phyloP scores from a whole-genome alignment of 129 eudicot species.

The Flaveria trinervia region DNA sequence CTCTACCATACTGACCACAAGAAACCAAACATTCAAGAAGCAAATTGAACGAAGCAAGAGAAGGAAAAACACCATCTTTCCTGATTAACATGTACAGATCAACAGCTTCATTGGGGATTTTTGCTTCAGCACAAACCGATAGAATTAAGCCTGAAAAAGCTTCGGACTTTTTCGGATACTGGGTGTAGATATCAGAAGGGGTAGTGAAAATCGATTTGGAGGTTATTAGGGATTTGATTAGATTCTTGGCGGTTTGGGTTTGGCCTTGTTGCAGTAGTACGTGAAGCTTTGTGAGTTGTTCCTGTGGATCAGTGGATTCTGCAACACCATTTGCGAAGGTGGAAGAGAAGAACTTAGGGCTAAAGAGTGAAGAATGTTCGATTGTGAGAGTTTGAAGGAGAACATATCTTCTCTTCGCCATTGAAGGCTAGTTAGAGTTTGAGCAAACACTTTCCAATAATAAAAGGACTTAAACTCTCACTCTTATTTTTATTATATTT shows the following conservation, averaged over 20 bases:
- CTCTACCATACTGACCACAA: slow-evolving; percentile 19
- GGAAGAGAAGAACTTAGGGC: slow-evolving; percentile 20
- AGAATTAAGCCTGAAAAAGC: slow-evolving; percentile 21
- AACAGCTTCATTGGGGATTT: slow-evolving; percentile 17
- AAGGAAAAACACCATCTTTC: slow-evolving; percentile 32
- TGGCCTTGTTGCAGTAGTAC: slow-evolving; percentile 31
- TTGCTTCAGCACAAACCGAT: slow-evolving; percentile 25
- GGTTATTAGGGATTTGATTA: slow-evolving; percentile 27
- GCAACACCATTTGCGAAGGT: background rate
- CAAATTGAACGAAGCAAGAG: slow-evolving; percentile 26
- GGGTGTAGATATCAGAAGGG: slow-evolving; percentile 29
- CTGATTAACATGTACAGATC: slow-evolving; percentile 29
- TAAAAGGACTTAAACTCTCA: too few relatives aligned
- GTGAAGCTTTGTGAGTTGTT: slow-evolving; percentile 25
- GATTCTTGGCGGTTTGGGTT: slow-evolving; percentile 30
- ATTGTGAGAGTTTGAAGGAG: slow-evolving; percentile 11
- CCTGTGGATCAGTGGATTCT: slow-evolving; percentile 8
- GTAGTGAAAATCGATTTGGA: slow-evolving; percentile 22
- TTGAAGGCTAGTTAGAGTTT: background rate
- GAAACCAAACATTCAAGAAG: slow-evolving; percentile 28
- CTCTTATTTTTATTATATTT: too few relatives aligned
- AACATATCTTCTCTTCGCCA: slow-evolving; percentile 20
- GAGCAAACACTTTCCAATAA: too few relatives aligned
- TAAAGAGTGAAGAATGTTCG: background rate
- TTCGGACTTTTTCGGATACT: background rate